phyloP scores from a whole-genome alignment of 1,139 yeast genomes.

The Magnusiomyces ingens region DNA sequence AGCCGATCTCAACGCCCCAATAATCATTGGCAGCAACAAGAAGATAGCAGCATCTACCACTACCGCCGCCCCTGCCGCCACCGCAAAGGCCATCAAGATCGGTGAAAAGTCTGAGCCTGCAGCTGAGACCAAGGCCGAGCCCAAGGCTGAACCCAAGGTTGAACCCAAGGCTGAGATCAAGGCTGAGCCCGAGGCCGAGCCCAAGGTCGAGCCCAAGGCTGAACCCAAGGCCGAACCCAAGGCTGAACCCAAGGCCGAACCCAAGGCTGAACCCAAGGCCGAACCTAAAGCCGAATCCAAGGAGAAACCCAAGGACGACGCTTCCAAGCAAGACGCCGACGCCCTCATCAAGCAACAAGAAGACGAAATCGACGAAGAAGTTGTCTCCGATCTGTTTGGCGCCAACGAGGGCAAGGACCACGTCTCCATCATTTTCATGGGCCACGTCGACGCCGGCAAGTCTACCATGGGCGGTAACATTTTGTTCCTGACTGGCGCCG shows the following conservation, averaged over 20 bases:
- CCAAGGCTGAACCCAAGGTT: slow-evolving; percentile 1
- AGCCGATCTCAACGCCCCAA: slow-evolving; percentile 24
- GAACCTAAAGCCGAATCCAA: neutral
- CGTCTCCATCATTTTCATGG: slow-evolving; percentile 94
- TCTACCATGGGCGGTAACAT: slow-evolving; percentile 99
- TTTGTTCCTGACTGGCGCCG: slow-evolving; percentile 88
- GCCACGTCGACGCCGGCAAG: slow-evolving; percentile 99
- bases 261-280: slow-evolving; percentile 3
- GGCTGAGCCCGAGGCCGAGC: neutral
- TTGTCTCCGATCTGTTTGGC: slow-evolving; percentile 88
- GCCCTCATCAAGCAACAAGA: slow-evolving; percentile 67
- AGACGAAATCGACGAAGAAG: slow-evolving; percentile 79
- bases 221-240: neutral
- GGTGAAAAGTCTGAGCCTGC: slow-evolving; percentile 10
- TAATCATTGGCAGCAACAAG: slow-evolving; percentile 7
- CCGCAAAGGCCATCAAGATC: slow-evolving; percentile 21
- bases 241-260: slow-evolving; percentile 1
- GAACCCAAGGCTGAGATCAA: neutral
- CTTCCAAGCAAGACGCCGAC: slow-evolving; percentile 37
- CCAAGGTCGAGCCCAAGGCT: neutral
- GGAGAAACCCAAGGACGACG: neutral
- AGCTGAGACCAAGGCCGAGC: slow-evolving; percentile 9
- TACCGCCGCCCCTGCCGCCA: slow-evolving; percentile 13
- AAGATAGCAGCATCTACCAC: slow-evolving; percentile 17
- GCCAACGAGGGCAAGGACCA: slow-evolving; percentile 61